Evolutionary conservation across 768 basidiomycete genomes (phyloP).

Genomic region (Boletus tylopilopsis): DNA sequence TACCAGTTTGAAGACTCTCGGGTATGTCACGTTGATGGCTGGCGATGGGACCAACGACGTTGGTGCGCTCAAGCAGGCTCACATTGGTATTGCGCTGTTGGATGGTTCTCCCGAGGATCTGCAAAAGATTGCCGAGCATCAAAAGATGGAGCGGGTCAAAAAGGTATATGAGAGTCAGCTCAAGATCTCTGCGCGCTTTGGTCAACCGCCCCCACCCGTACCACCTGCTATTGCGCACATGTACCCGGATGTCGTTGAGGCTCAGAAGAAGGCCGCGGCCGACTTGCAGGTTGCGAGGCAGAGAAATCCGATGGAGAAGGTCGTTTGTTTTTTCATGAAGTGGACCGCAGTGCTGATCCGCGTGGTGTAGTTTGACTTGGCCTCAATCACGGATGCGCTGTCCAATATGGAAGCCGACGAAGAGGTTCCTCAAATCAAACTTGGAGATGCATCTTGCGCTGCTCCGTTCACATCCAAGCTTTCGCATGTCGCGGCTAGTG

Average conservation of each 20-base stretch:
- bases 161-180: constrained; percentile 97
- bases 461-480: constrained; percentile 99
- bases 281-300: constrained; percentile 62
- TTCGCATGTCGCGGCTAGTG: constrained; percentile 95
- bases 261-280: constrained; percentile 78
- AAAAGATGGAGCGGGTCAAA: constrained; percentile 85
- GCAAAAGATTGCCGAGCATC: constrained; percentile 90
- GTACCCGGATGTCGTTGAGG: constrained; percentile 87
- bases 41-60: constrained; percentile 99
- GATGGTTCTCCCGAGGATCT: constrained; percentile 92
- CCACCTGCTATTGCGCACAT: constrained; percentile 84
- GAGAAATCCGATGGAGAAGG: constrained; percentile 90
- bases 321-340: constrained; percentile 34
- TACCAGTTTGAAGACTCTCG: constrained; percentile 82
- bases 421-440: constrained; percentile 96
- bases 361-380: constrained; percentile 64
- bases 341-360: constrained; percentile 6
- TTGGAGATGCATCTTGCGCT: constrained; percentile 98
- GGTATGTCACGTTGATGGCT: constrained; percentile 95
- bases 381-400: constrained; percentile 76
- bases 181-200: constrained; percentile 84
- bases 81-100: constrained; percentile 90
- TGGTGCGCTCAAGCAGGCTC: constrained; percentile 96
- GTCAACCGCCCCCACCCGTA: constrained; percentile 90
- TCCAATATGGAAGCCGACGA: constrained; percentile 93